Percentiles rank a stretch among this genome's conserved stretches.
phyloP scores from a whole-genome alignment of 2,329 filamentous ascomycete genomes.

The Fusarium drepaniforme region DNA sequence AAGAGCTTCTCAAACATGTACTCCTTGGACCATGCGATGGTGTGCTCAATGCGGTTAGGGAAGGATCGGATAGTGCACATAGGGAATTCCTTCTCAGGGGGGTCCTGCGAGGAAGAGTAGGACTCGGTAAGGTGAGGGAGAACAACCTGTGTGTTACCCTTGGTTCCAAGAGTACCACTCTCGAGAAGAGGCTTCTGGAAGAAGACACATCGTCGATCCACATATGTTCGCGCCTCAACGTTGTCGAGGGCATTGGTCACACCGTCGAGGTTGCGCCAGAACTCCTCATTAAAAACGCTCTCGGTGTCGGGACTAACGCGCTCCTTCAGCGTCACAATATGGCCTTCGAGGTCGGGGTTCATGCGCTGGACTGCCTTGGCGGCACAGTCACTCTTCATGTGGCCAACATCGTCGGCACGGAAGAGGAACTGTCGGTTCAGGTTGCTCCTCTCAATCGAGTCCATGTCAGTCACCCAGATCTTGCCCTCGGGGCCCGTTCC shows the following conservation, averaged over 20 bases:
- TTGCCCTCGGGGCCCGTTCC: constrained; percentile 89
- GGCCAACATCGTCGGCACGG: constrained; percentile 91
- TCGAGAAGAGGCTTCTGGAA: constrained; percentile 97
- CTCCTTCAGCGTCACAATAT: constrained; percentile 89
- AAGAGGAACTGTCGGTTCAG: constrained; percentile 98
- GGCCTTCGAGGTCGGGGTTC: constrained; percentile 92
- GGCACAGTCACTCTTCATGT: constrained; percentile 96
- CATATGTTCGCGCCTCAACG: constrained; percentile 95
- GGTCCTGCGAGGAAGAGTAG: constrained; percentile 94
- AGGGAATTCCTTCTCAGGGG: constrained; percentile 97
- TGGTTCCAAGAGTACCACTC: constrained; percentile 97
- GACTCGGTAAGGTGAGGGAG: constrained; percentile 93
- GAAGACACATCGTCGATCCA: constrained; percentile 96
- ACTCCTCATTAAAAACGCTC: constrained; percentile 91
- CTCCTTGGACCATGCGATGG: constrained; percentile 97
- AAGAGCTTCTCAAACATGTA: constrained; percentile 91
- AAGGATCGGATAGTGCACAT: constrained; percentile 99
- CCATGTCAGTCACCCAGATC: constrained; percentile 96
- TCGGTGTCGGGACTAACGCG: constrained; percentile 94
- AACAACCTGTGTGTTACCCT: constrained; percentile 98
- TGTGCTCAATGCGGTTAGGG: constrained; percentile 98
- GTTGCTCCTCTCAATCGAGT: constrained; percentile 99
- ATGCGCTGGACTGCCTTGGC: constrained; percentile 90
- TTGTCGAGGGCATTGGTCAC: constrained; percentile 99
- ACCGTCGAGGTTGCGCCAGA: constrained; percentile 89